Evolutionary conservation across 257 asterid genomes (phyloP), one percentile per base, ranked within the genome.

Genomic region (Penstemon davidsonii): DNA sequence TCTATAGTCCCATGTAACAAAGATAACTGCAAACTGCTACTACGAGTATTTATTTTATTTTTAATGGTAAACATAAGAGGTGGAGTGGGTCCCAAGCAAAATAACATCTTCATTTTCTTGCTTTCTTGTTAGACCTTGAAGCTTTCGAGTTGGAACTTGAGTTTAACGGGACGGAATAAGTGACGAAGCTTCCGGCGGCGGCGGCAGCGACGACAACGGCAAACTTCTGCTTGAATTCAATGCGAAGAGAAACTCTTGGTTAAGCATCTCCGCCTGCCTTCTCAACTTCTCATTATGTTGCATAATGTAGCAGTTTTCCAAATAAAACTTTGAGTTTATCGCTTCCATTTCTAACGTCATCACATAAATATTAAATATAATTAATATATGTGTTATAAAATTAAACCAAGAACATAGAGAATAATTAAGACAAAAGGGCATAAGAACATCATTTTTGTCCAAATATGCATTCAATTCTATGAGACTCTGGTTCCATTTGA

Each of bases 301-400:
- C 87, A 89, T 84, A 62, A 92, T 87, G 85, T 76, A 81, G 80
- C 79, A 79, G 83, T 92, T 92, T 73, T 89, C 89, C 76, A 89
- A 3, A 70, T 75, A 86, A 55, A 92, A 79, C 81, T 89, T 86
- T 18, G 96, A 83, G 87, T 92, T 89, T 36, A 83, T 15, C 69
- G 83, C 77, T 18, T 92, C 96, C 98, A 92, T 92, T 64, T 68
- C 71, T 59, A 43, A 15, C 18, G 18, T 15, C 18, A 15, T 15
- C 18, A 15, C 18, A 15, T 15, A 15, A 15, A 15, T 15, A 15
- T 15, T 15, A 15, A 15, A 15, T 15, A 15, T 15, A 15, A 15
- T 15, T 15, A 15, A 15, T 15, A 15, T 15, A 15, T 15, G 18
- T 15, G 18, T 0, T 15, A 15, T 15, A 15, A 15, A 15, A 15